phyloP scores from a whole-genome alignment of 345 rosid genomes.

The Rhodomyrtus tomentosa region DNA sequence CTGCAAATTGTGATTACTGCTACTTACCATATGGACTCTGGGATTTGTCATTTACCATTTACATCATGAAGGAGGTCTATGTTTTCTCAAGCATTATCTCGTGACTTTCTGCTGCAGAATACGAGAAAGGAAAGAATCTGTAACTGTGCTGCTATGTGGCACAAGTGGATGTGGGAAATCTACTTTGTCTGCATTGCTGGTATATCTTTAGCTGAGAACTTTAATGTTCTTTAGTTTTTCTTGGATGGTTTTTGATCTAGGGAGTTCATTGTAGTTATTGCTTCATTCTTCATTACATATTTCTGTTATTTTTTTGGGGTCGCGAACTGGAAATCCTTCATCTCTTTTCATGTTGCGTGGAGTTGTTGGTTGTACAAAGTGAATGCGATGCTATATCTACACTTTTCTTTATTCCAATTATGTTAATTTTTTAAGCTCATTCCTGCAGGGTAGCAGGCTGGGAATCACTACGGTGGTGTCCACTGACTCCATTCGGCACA shows the following conservation, averaged over 20 bases:
- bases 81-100: background rate
- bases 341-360: background rate
- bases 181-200: constrained; percentile 98
- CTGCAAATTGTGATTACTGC: background rate
- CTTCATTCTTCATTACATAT: background rate
- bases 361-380: background rate
- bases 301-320: background rate
- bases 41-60: background rate
- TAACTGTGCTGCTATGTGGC: constrained; percentile 93
- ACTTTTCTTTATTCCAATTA: background rate
- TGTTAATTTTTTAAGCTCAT: background rate
- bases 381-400: background rate
- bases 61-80: background rate
- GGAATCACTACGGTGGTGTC: constrained; percentile 95
- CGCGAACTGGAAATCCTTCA: background rate
- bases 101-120: constrained; percentile 49
- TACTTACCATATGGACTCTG: background rate
- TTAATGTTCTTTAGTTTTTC: background rate
- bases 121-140: constrained; percentile 96
- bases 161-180: constrained; percentile 99
- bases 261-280: background rate
- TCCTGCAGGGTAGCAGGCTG: constrained; percentile 56
- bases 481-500: constrained; percentile 92
- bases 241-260: background rate
- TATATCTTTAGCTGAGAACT: constrained; percentile 16